phyloP scores from a whole-genome alignment of 2,329 filamentous ascomycete genomes.

The Nothopassalora personata region DNA sequence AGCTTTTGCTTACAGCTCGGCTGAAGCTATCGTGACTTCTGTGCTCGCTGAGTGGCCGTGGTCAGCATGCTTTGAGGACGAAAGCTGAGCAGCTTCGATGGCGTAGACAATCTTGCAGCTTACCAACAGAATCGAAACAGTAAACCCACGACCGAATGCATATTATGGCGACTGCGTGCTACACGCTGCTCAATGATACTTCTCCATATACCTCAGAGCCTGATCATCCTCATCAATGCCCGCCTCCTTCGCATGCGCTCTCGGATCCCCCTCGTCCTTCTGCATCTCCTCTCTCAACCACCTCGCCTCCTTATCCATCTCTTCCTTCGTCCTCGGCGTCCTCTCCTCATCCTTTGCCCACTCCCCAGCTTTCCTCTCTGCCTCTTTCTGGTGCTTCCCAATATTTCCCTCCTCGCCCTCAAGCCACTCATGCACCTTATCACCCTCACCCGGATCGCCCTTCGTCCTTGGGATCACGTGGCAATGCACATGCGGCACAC shows the following conservation, averaged over 20 bases:
- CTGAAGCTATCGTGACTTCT: background rate
- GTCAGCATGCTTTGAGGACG: background rate
- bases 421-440: conserved; percentile 77
- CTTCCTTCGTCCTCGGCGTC: conserved; percentile 60
- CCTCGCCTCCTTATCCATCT: conserved; percentile 75
- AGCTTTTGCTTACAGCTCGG: background rate
- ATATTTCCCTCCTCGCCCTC: conserved; percentile 82
- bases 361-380: conserved; percentile 47
- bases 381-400: conserved; percentile 62
- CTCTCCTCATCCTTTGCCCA: conserved; percentile 62
- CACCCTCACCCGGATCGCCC: conserved; percentile 57
- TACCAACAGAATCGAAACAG: background rate
- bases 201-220: background rate
- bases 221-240: conserved; percentile 1
- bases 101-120: background rate
- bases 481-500: conserved; percentile 86
- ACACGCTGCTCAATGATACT: background rate
- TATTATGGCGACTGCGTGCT: background rate
- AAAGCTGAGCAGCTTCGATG: background rate
- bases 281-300: conserved; percentile 56
- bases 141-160: background rate
- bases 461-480: conserved; percentile 75
- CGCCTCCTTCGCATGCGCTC: background rate
- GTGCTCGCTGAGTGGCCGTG: background rate
- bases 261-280: conserved; percentile 33